Conservation (phyloP, 1,284 basidiomycete species). For the Meripilus lineatus region DNA sequence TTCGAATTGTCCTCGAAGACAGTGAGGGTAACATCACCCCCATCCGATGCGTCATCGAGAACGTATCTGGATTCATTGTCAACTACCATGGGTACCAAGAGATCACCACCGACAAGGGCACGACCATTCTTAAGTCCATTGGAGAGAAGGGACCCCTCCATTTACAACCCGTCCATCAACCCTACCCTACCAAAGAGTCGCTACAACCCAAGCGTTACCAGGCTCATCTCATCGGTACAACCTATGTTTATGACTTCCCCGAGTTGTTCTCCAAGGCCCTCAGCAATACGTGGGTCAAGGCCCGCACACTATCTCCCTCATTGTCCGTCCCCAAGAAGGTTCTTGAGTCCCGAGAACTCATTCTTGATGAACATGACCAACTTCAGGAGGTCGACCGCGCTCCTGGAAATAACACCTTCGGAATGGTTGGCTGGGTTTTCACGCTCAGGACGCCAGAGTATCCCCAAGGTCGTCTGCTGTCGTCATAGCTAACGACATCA, state of each 20-base stretch:
- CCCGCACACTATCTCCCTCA: conserved; percentile 60
- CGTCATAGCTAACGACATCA: conserved; percentile 97
- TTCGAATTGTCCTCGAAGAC: conserved; percentile 92
- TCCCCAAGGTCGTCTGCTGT: conserved; percentile 85
- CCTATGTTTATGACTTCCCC: conserved; percentile 99
- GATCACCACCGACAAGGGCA: conserved; percentile 93
- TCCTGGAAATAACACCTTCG: conserved; percentile 91
- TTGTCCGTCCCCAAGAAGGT: conserved; percentile 74
- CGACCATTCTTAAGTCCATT: conserved; percentile 92
- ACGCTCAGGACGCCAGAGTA: conserved; percentile 92
- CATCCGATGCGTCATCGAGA: conserved; percentile 97
- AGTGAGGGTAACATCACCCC: conserved; percentile 90
- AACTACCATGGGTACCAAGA: conserved; percentile 99
- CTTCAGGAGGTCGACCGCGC: conserved; percentile 87
- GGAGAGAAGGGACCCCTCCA: conserved; percentile 93
- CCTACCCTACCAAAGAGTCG: conserved; percentile 98
- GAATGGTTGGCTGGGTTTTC: conserved; percentile 99
- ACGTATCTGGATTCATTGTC: conserved; percentile 98
- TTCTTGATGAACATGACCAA: conserved; percentile 91
- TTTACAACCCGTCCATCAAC: conserved; percentile 86
- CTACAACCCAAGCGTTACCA: conserved; percentile 98
- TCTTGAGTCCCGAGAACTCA: conserved; percentile 83
- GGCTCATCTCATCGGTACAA: conserved; percentile 98
- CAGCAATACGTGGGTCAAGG: conserved; percentile 87
- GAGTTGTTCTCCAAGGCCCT: conserved; percentile 97